phyloP scores from a whole-genome alignment of 345 rosid genomes.

The Viola odorata region DNA sequence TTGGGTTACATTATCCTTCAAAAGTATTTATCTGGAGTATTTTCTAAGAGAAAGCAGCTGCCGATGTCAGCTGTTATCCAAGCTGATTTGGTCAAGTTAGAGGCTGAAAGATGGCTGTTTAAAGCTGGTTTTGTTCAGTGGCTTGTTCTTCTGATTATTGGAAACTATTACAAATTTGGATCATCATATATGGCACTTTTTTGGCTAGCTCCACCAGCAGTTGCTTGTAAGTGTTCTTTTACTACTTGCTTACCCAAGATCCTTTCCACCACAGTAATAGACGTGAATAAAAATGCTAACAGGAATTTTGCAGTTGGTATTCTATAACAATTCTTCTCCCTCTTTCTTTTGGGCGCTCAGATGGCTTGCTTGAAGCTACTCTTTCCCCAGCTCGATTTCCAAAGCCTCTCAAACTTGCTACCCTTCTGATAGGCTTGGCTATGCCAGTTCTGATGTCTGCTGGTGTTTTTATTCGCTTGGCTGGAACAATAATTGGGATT shows the following conservation, averaged over 20 bases:
- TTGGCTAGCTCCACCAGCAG: constrained; percentile 93
- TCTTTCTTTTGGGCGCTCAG: constrained; percentile 31
- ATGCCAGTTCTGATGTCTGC: constrained; percentile 68
- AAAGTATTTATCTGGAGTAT: constrained; percentile 41
- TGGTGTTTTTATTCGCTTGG: constrained; percentile 56
- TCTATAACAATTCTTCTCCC: too few relatives aligned
- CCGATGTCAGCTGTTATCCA: constrained; percentile 28
- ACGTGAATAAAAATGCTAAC: too few relatives aligned
- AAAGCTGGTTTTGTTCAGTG: constrained; percentile 86
- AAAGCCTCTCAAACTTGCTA: constrained; percentile 88
- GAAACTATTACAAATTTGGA: constrained; percentile 70
- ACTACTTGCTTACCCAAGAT: neutral
- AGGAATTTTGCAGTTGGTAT: too few relatives aligned
- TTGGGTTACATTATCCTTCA: constrained; percentile 53
- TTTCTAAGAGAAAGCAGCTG: constrained; percentile 43
- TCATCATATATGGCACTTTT: constrained; percentile 76
- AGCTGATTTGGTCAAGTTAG: constrained; percentile 59
- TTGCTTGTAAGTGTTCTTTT: constrained; percentile 69
- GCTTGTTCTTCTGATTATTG: constrained; percentile 61
- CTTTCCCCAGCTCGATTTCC: constrained; percentile 74
- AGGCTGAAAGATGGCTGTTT: constrained; percentile 93
- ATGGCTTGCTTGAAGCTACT: constrained; percentile 94
- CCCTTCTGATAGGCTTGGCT: constrained; percentile 64
- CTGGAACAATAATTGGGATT: constrained; percentile 49
- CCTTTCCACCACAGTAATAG: too few relatives aligned